Base-by-base conservation (phyloP, 257 asterid genomes). In the Penstemon barbatus region DNA sequence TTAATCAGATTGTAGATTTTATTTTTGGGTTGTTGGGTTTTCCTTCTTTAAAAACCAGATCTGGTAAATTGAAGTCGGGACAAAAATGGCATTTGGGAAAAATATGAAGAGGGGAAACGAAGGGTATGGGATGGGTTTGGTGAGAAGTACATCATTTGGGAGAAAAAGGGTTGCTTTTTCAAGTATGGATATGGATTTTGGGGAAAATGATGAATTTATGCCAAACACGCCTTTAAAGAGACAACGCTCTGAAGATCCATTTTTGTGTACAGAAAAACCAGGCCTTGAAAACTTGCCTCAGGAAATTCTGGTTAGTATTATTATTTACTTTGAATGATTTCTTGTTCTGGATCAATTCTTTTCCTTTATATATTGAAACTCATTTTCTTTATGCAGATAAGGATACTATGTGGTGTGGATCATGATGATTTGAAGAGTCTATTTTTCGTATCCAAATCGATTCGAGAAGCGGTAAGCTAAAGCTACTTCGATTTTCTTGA, bases 211-310 rank as follows among this genome's bases (percentile, higher is more conserved):
- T 55, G 77, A 72, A 66, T 67, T 53, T 11, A 37, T 39, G 40
- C 61, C 64, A 5, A 49, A 18, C 3, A 70, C 73, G 37, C 70
- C 83, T 0, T 56, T 68, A 8, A 86, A 83, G 79, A 77, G 71
- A 65, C 78, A 39, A 9, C 83, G 87, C 60, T 63, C 61, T 65
- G 53, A 48, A 48, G 79, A 66, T 57, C 75, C 71, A 10, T 38
- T 44, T 57, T 37, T 11, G 1, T 3, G 43, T 36, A 6, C 65
- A 0, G 81, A 68, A 18, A 76, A 75, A 68, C 70, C 87, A 44
- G 61, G 25, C 4, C 77, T 89, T 70, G 95, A 85, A 56, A 73
- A 82, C 18, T 73, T 89, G 78, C 96, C 95, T 72, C 81, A 83
- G 19, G 92, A 89, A n/a, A 55, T 87, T 60, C 68, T 89, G 91